Evolutionary conservation across 2,329 filamentous ascomycete species (phyloP).

Genomic region (Fusarium succisae): DNA sequence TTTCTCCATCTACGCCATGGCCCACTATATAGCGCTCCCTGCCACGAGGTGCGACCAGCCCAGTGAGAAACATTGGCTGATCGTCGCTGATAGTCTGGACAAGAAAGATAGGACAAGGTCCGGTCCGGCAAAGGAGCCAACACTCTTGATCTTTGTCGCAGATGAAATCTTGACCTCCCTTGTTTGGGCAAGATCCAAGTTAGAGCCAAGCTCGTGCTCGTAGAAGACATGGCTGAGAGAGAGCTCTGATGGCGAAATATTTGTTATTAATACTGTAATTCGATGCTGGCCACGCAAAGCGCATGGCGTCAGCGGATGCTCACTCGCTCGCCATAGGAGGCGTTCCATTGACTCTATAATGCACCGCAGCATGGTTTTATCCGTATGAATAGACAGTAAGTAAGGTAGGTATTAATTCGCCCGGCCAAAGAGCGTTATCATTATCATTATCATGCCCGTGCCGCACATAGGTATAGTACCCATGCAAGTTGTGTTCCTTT

Average conservation of each 20-base stretch:
- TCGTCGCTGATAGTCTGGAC: constrained; percentile 9
- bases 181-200: neutral
- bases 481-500: constrained; percentile 18
- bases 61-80: constrained; percentile 18
- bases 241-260: constrained; percentile 32
- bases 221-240: neutral
- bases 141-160: neutral
- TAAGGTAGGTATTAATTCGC: neutral
- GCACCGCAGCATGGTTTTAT: neutral
- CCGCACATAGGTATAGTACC: neutral
- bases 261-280: constrained; percentile 7
- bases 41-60: constrained; percentile 29
- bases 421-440: neutral
- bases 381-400: neutral
- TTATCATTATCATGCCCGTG: constrained; percentile 13
- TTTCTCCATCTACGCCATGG: constrained; percentile 27
- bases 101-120: constrained; percentile 20
- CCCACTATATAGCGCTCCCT: constrained; percentile 17
- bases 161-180: neutral
- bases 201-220: constrained; percentile 3
- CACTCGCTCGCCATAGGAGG: constrained; percentile 29
- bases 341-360: neutral
- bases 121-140: constrained; percentile 4
- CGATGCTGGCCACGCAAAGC: neutral
- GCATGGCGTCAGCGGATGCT: constrained; percentile 36